Base-by-base conservation (phyloP, 768 basidiomycete species). In the Auricularia auricula-judae region DNA sequence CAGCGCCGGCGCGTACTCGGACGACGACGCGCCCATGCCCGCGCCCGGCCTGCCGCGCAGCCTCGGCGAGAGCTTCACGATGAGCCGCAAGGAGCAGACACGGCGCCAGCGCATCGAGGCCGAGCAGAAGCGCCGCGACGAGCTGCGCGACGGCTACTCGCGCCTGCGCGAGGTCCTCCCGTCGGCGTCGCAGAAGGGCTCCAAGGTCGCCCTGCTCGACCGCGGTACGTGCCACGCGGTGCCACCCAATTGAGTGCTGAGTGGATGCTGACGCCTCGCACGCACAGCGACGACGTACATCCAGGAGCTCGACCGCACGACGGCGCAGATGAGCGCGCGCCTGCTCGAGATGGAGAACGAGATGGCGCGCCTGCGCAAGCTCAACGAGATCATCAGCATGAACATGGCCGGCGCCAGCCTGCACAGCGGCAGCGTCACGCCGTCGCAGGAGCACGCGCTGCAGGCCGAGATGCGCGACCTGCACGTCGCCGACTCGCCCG, bases 111-210 rank as follows among this genome's bases (percentile, higher is more conserved):
- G 91, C 63, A 92, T 93, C 64, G 89, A 93, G 77, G 91, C 90
- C n/a, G 90, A 93, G 74, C 89, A 94, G 78, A 80, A 91, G 56
- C 81, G 93, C 65, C 82, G 93, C 68, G 91, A 93, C 74, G 93
- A 94, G 75, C 81, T 94, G 66, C 82, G 93, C 66, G 92, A 95
- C 71, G 92, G 91, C 34, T 95, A 94, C 75, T 87, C 88, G 42
- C 86, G 88, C 71, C 79, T 95, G 74, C 92, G 91, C 76, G 91
- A 93, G 67, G 88, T 89, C 33, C 79, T 95, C 5, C 93, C 93
- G 2, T 82, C 87, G 63, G 89, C 88, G 12, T 93, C 91, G 75
- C 91, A 93, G 80, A 91, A 93, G 78, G 87, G 88, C 74, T 92
- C 89, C 78, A 95, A 95, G 73, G 89, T 93, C 18, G 91, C 89